Evolutionary conservation across 208 protist genomes (phyloP), one percentile per base, ranked within the genome.

Genomic region (Acanthamoeba rhysodes): DNA sequence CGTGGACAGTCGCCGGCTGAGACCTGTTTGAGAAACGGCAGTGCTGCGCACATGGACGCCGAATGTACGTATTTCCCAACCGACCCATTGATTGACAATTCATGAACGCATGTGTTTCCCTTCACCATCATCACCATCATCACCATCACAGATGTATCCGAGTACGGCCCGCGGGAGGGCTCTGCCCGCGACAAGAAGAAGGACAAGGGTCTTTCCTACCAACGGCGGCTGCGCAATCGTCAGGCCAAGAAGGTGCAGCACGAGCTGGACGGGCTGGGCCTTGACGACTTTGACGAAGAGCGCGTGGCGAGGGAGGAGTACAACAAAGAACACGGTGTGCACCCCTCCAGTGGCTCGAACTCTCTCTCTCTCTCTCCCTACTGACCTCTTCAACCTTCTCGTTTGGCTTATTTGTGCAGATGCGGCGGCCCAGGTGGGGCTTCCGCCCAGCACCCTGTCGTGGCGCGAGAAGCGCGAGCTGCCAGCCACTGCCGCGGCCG

Each of bases 381-480:
- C 0, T 70, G 18, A 20, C 37, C 20, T 34, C 66, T n/a, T 41
- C 27, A 0, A 14, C 4, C 22, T 4, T 68, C 12, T 45, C 12
- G 32, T 64, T 20, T 27, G 45, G 22, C 37, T 27, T 59, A 16
- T 64, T 72, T 29, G 3, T 93, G 64, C 41, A 94, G 91, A 94
- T 8, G 91, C 91, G 4, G 91, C 91, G 14, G 34, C 18, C 7
- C 72, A 85, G 29, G 91, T 66, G 14, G 91, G 91, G 24, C 72
- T 94, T 4, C 91, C 91, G 29, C 70, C 91, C 20, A n/a, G 24
- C 8, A 20, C 32, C 70, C 64, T 94, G 66, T 94, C 91, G 34
- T 94, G 72, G 70, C 29, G 72, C 18, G 91, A 94, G 53, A 94
- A 85, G 91, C 24, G 91, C 93, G 91, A 94, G 70, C 91, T 94